phyloP scores from a whole-genome alignment of 2,329 filamentous ascomycete species.

The Venturia oleaginea region DNA sequence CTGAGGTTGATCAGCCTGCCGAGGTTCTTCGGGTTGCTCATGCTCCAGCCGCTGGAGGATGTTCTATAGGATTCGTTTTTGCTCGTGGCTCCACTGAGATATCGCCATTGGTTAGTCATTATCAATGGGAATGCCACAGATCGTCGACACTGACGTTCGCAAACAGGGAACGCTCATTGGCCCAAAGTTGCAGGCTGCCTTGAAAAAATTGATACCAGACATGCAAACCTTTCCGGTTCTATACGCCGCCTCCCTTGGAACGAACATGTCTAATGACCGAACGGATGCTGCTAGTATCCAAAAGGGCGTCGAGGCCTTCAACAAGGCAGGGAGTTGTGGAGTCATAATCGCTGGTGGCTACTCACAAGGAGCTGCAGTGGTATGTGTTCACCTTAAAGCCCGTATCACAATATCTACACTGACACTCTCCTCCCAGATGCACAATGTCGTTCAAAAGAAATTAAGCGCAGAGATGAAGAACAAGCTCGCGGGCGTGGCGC shows the following conservation, averaged over 20 bases:
- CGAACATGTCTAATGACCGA: slow-evolving; percentile 7
- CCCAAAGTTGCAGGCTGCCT: not conserved
- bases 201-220: not conserved
- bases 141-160: not conserved
- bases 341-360: slow-evolving; percentile 11
- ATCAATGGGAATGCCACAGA: too few species aligned
- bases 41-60: not conserved
- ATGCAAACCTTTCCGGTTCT: slow-evolving; percentile 1
- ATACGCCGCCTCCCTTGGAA: slow-evolving; percentile 6
- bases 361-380: slow-evolving; percentile 13
- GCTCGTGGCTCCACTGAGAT: slow-evolving; percentile 13
- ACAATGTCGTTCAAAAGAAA: slow-evolving; percentile 8
- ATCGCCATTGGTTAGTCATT: slow-evolving; percentile 4
- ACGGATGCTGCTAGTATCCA: slow-evolving; percentile 10
- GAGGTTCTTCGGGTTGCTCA: not conserved
- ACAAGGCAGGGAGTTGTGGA: not conserved
- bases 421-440: not conserved
- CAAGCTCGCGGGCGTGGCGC: slow-evolving; percentile 29
- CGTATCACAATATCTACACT: too few species aligned
- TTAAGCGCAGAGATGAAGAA: not conserved
- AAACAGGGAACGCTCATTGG: slow-evolving; percentile 11
- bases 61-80: slow-evolving; percentile 7
- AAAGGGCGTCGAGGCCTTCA: slow-evolving; percentile 9
- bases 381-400: not conserved
- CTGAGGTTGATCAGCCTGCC: not conserved